These are phyloP conservation scores for Didymellaceae sp. DNA, from an alignment of 2,329 filamentous ascomycete genomes.

Conservation along the genomic window DNA sequence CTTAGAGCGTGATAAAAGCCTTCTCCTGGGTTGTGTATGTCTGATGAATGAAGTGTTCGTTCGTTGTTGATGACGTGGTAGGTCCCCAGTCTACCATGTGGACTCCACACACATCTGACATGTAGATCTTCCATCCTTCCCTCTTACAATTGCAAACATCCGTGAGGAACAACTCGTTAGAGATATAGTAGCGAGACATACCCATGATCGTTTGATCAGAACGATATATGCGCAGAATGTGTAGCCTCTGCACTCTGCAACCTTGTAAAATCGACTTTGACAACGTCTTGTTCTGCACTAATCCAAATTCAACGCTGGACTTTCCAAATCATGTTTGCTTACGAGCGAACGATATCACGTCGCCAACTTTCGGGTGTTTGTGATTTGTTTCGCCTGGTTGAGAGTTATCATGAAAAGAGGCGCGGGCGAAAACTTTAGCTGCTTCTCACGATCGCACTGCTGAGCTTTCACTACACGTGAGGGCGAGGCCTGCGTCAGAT, in stretches of 20 bases:
- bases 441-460: not conserved
- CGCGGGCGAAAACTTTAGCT: not conserved
- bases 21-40: not conserved
- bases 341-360: no score
- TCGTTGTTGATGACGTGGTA: not conserved
- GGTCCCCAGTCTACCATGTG: not conserved
- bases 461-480: not conserved
- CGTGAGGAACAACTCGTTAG: not conserved
- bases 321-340: no score
- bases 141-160: not conserved
- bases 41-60: not conserved
- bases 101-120: not conserved
- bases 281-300: not conserved
- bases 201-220: not conserved
- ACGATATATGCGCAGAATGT: not conserved
- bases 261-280: no score
- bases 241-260: not conserved
- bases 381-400: no score
- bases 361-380: no score
- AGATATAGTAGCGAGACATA: not conserved
- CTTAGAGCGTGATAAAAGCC: not conserved
- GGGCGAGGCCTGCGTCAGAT: not conserved
- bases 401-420: no score
- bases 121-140: not conserved
- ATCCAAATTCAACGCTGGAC: no score